Conservation (phyloP, 108 stramenopile genomes). For the Cyclostephanos tholiformis region DNA sequence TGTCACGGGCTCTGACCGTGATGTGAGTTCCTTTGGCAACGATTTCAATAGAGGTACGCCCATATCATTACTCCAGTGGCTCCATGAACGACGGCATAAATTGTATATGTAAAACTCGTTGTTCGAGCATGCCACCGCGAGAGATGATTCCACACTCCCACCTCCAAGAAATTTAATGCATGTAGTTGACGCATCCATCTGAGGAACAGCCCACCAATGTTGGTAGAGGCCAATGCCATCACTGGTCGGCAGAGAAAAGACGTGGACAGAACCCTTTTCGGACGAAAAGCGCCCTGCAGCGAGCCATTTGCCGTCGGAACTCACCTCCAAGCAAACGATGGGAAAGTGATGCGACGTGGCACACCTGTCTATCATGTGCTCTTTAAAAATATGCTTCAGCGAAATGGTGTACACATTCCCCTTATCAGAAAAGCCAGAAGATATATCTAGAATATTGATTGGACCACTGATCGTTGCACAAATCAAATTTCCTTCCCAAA, state of each 20-base stretch:
- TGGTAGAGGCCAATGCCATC: conserved; percentile 32
- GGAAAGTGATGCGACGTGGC: conserved; percentile 41
- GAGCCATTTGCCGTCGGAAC: conserved; percentile 63
- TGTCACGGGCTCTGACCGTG: conserved; percentile 60
- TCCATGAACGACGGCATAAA: conserved; percentile 47
- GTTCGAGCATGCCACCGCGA: conserved; percentile 74
- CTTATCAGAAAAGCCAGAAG: conserved; percentile 11
- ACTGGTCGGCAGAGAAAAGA: conserved; percentile 38
- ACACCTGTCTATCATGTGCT: conserved; percentile 22
- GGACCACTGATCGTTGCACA: conserved; percentile 51
- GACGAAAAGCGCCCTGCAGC: conserved; percentile 52
- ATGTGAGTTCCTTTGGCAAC: conserved; percentile 61
- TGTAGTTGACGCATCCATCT: conserved; percentile 58
- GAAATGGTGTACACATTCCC: conserved; percentile 13
- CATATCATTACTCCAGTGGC: conserved; percentile 72
- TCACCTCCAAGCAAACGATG: conserved; percentile 37
- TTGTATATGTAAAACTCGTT: conserved; percentile 74
- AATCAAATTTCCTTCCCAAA: conserved; percentile 35
- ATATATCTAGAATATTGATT: conserved; percentile 41
- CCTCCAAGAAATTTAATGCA: conserved; percentile 62
- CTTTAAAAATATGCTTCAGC: conserved; percentile 39
- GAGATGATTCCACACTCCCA: conserved; percentile 27
- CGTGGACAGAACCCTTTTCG: conserved; percentile 55
- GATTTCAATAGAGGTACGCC: conserved; percentile 61
- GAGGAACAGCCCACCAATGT: conserved; percentile 81